A percentile compares a stretch with the other conserved stretches of the same genome.
phyloP scores from a whole-genome alignment of 306 rosid genomes.

The Lathyrus oleraceus region DNA sequence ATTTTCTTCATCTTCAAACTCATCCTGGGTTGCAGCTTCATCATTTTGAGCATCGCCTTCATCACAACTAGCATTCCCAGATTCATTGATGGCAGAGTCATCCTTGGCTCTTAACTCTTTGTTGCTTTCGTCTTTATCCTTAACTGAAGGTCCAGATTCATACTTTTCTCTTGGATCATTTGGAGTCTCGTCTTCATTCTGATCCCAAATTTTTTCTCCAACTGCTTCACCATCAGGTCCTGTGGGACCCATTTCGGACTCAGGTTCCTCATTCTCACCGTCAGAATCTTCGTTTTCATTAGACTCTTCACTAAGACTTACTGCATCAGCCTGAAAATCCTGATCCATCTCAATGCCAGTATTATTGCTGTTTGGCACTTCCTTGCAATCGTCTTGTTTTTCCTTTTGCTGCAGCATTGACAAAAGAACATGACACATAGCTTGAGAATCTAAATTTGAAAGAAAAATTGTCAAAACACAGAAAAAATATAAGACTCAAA shows the following conservation, averaged over 20 bases:
- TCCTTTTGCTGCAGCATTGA: conserved; percentile 52
- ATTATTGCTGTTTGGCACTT: conserved; percentile 59
- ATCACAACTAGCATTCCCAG: conserved; percentile 49
- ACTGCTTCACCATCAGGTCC: conserved; percentile 64
- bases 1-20: conserved; percentile 51
- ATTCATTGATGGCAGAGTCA: conserved; percentile 52
- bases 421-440: conserved; percentile 9
- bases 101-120: conserved; percentile 83
- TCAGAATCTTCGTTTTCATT: conserved; percentile 61
- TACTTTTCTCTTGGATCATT: conserved; percentile 52
- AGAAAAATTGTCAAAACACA: background rate
- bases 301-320: conserved; percentile 77
- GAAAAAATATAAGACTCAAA: conserved; percentile 1
- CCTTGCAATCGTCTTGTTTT: conserved; percentile 55
- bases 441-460: background rate
- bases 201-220: conserved; percentile 71
- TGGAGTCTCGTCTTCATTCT: conserved; percentile 70
- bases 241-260: conserved; percentile 72
- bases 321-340: conserved; percentile 72
- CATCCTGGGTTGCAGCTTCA: conserved; percentile 43
- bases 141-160: conserved; percentile 74
- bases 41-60: conserved; percentile 51
- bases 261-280: conserved; percentile 62
- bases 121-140: conserved; percentile 56
- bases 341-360: conserved; percentile 87